Percentiles rank a stretch among this genome's conserved stretches.
These are phyloP conservation scores for Hordeum marinum DNA, from an alignment of 176 grass and related monocot species.

Conservation along the genomic window DNA sequence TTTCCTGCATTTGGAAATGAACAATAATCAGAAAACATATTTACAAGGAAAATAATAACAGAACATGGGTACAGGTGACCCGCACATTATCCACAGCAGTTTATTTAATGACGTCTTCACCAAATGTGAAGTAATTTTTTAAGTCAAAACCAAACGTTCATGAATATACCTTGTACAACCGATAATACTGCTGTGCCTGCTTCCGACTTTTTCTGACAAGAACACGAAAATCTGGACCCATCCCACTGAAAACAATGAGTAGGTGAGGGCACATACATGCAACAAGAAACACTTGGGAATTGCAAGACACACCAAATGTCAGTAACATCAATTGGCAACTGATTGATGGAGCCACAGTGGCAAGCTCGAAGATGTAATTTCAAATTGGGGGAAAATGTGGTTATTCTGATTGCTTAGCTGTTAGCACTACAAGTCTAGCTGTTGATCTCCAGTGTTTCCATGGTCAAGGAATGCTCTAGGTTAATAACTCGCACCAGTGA, in stretches of 20 bases:
- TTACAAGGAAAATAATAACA: neutral
- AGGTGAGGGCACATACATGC: conserved; percentile 4
- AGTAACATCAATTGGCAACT: neutral
- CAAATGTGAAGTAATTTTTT: neutral
- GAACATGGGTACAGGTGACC: neutral
- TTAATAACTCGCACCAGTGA: neutral
- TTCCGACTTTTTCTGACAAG: conserved; percentile 85
- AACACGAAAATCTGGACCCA: conserved; percentile 90
- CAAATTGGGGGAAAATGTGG: neutral
- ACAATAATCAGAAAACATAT: conserved; percentile 17
- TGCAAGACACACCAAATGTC: neutral
- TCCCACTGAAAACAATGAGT: conserved; percentile 59
- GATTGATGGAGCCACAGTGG: neutral
- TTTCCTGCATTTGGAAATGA: conserved; percentile 48
- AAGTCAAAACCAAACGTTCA: conserved; percentile 6
- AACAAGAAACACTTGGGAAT: neutral
- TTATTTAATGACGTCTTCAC: neutral
- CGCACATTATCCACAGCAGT: neutral
- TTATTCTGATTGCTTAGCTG: neutral
- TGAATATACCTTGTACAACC: conserved; percentile 68
- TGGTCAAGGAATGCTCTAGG: neutral
- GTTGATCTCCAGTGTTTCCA: neutral
- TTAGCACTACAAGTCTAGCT: neutral
- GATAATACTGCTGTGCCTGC: conserved; percentile 82
- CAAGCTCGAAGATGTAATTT: neutral